Conservation (phyloP, 768 basidiomycete species). For the Tricholoma saponaceum region DNA sequence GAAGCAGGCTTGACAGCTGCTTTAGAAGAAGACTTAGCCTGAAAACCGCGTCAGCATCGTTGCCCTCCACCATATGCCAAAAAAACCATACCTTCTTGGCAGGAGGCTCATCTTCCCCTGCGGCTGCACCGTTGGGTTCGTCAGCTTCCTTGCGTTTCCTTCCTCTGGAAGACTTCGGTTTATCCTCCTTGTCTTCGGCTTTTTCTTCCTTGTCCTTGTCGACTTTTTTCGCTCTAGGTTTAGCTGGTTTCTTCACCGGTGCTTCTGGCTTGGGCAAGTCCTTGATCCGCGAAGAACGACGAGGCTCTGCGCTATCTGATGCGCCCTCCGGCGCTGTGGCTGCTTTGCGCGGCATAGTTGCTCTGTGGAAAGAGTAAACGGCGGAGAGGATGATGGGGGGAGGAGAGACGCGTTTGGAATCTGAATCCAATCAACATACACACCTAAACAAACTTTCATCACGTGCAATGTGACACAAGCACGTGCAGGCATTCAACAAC, state of each 20-base stretch:
- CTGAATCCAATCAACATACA: conserved; percentile 18
- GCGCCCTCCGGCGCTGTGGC: conserved; percentile 39
- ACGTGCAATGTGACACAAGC: conserved; percentile 19
- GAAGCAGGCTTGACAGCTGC: conserved; percentile 31
- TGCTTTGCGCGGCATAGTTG: conserved; percentile 69
- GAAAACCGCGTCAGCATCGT: conserved; percentile 30
- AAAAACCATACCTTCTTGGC: conserved; percentile 56
- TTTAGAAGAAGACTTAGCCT: conserved; percentile 34
- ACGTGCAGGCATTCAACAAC: conserved; percentile 12
- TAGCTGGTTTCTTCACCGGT: conserved; percentile 56
- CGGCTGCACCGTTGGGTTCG: conserved; percentile 33
- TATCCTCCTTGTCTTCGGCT: conserved; percentile 48
- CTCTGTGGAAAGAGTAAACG: conserved; percentile 2
- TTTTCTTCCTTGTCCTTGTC: conserved; percentile 35
- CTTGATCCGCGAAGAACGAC: conserved; percentile 75
- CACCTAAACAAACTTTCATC: conserved; percentile 15
- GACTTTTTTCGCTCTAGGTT: conserved; percentile 57
- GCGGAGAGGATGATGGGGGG: conserved; percentile 11
- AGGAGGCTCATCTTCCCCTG: conserved; percentile 39
- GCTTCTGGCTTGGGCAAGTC: conserved; percentile 56
- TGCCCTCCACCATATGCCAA: not conserved
- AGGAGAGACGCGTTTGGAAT: conserved; percentile 22
- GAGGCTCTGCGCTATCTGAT: conserved; percentile 44
- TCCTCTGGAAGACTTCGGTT: conserved; percentile 44
- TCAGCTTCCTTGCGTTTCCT: conserved; percentile 43